Evolutionary conservation across 306 rosid genomes (phyloP).

Genomic region (Sophora flavescens): DNA sequence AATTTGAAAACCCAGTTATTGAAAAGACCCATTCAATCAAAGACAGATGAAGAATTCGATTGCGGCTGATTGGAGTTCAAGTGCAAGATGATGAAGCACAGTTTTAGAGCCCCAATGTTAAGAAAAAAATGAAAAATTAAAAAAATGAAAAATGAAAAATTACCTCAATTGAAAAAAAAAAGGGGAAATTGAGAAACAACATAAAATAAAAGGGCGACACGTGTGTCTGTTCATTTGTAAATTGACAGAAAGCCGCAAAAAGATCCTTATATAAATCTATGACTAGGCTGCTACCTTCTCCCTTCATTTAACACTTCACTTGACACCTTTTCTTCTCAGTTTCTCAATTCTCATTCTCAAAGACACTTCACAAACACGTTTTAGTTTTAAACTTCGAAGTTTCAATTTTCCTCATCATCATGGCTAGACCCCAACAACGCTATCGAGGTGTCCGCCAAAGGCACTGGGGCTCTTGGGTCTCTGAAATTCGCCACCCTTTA

Average conservation of each 20-base stretch:
- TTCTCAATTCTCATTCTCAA: slow-evolving; percentile 29
- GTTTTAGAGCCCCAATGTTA: too few relatives aligned
- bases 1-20: too few relatives aligned
- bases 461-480: slow-evolving; percentile 96
- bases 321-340: slow-evolving; percentile 32
- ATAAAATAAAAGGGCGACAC: slow-evolving; percentile 24
- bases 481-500: slow-evolving; percentile 78
- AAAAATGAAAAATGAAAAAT: neutral
- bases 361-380: slow-evolving; percentile 47
- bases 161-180: slow-evolving; percentile 3
- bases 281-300: neutral
- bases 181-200: neutral
- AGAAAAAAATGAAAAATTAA: too few relatives aligned
- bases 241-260: slow-evolving; percentile 39
- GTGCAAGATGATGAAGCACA: too few relatives aligned
- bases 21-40: too few relatives aligned
- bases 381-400: neutral
- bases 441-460: slow-evolving; percentile 83
- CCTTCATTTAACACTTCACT: slow-evolving; percentile 44
- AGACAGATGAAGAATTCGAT: too few relatives aligned
- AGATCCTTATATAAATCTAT: slow-evolving; percentile 40
- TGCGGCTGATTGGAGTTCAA: too few relatives aligned
- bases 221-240: slow-evolving; percentile 32
- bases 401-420: slow-evolving; percentile 38
- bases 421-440: slow-evolving; percentile 81